Conservation (phyloP, 805 yeast genomes). For the Pichia eremophila region DNA sequence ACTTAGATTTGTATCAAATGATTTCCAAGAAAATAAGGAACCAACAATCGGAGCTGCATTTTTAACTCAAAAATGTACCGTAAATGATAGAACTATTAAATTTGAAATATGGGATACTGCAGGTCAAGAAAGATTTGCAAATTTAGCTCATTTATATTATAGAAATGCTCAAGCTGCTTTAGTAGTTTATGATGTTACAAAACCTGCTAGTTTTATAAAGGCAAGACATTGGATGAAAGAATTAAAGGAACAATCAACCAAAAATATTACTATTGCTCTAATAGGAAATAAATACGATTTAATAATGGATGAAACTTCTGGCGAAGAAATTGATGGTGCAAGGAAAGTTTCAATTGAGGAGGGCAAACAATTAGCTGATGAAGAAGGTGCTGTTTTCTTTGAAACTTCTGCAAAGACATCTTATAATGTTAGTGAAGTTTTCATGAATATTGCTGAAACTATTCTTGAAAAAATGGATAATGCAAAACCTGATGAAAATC, state of each 20-base stretch:
- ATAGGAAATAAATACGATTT: slow-evolving; percentile 91
- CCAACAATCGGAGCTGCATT: slow-evolving; percentile 99
- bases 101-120: slow-evolving; percentile 97
- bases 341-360: slow-evolving; percentile 81
- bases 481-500: slow-evolving; percentile 1
- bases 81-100: slow-evolving; percentile 79
- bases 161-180: slow-evolving; percentile 95
- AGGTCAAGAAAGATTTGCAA: slow-evolving; percentile 95
- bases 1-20: slow-evolving; percentile 85
- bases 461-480: slow-evolving; percentile 43
- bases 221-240: slow-evolving; percentile 99
- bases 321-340: slow-evolving; percentile 39
- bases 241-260: slow-evolving; percentile 89
- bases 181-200: slow-evolving; percentile 91
- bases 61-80: slow-evolving; percentile 83
- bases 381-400: slow-evolving; percentile 81
- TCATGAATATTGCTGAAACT: slow-evolving; percentile 79
- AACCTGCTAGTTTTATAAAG: slow-evolving; percentile 88
- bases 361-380: slow-evolving; percentile 80
- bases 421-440: slow-evolving; percentile 82
- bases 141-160: slow-evolving; percentile 94
- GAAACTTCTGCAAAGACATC: slow-evolving; percentile 94
- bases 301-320: slow-evolving; percentile 40
- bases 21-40: slow-evolving; percentile 93
- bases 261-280: slow-evolving; percentile 82